These are phyloP conservation scores for Aspergillus brunneoviolaceus DNA, from an alignment of 2,329 filamentous ascomycete genomes.

Conservation along the genomic window DNA sequence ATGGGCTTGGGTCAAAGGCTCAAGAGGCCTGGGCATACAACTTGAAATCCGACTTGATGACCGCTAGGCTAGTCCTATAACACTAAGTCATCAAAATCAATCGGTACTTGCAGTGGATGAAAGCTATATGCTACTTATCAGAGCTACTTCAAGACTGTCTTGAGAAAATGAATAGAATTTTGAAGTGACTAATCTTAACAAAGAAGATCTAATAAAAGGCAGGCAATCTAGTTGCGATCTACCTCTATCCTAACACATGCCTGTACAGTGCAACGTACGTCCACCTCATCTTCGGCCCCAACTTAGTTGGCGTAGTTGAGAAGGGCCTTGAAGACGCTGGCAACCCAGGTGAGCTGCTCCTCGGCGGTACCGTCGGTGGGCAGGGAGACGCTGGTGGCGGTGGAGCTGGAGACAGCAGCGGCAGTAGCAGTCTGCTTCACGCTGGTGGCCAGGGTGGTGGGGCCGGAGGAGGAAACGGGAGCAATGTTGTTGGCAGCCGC, in stretches of 20 bases:
- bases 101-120: too few relatives aligned
- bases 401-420: constrained; percentile 6
- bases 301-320: constrained; percentile 13
- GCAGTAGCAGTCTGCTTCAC: constrained; percentile 14
- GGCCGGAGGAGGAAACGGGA: constrained; percentile 3
- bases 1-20: too few relatives aligned
- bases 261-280: background rate
- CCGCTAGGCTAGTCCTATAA: too few relatives aligned
- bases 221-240: background rate
- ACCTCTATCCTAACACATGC: background rate
- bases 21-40: too few relatives aligned
- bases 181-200: background rate
- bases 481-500: constrained; percentile 12
- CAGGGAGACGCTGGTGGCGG: constrained; percentile 7
- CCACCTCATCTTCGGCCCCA: background rate
- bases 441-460: constrained; percentile 16
- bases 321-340: constrained; percentile 18
- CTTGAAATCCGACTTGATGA: too few relatives aligned
- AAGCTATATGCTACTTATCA: background rate
- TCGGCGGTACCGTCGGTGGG: constrained; percentile 20
- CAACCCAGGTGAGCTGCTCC: constrained; percentile 21
- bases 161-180: background rate
- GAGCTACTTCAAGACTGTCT: background rate
- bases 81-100: too few relatives aligned
- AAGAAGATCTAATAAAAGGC: background rate